Evolutionary conservation across 2,329 filamentous ascomycete species (phyloP), one percentile per base, ranked within the genome.

Genomic region (Penicillium olsonii): DNA sequence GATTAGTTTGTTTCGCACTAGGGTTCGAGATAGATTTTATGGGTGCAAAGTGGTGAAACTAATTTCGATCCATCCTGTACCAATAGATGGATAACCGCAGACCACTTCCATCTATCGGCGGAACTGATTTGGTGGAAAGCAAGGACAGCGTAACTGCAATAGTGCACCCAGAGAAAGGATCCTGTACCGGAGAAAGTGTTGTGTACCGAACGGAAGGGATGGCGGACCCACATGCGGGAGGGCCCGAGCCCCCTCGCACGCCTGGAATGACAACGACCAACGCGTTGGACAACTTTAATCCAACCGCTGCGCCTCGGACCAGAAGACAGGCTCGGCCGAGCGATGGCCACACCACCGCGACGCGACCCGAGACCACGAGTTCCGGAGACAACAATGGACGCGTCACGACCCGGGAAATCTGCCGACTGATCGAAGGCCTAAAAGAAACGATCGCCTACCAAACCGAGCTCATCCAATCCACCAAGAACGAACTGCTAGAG

Each of bases 181-280:
- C 27, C 27, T 31, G 27, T 31, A 31, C 27, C 22, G 17, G 39
- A 42, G 15, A 31, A 31, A 1, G 84, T 63, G 0, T 41, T 42
- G 39, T 33, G 39, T 33, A 42, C 39, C 39, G 27, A 42, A 11
- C 39, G 39, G 26, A 17, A 41, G 12, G 22, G 38, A 42, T 33
- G 18, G 18, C 26, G 39, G 39, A 42, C 39, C 39, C 39, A 42
- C 39, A 15, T 20, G 18, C 27, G 39, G 39, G 39, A 20, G 39
- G 17, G 17, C 39, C 39, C 39, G 27, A 42, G 18, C 12, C 12
- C 18, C 39, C 18, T 42, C 39, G 26, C 26, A 42, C 39, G n/a
- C 33, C 33, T 17, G 14, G 35, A 37, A 37, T 17, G 35, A 22
- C 35, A 20, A 37, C 35, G 35, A 37, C 18, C 35, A 18, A 37